phyloP scores from a whole-genome alignment of 208 protist genomes.

The Leishmania aethiopica region DNA sequence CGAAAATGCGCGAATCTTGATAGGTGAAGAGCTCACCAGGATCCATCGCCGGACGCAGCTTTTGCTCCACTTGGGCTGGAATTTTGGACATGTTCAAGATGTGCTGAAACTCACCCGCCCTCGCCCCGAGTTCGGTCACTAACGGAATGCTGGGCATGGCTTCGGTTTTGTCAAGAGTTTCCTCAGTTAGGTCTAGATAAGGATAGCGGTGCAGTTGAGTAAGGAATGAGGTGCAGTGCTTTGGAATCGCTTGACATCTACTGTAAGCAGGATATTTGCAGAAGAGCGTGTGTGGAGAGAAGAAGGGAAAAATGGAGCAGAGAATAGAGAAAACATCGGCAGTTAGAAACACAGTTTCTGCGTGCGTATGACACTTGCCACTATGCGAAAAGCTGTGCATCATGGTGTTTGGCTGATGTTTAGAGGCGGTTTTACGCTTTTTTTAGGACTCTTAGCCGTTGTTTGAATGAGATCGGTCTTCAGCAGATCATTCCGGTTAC shows the following conservation, averaged over 20 bases:
- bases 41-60: conserved; percentile 57
- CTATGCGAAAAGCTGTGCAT: too few relatives aligned
- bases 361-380: too few relatives aligned
- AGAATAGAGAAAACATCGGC: neutral
- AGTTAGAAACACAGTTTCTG: neutral
- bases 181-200: neutral
- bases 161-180: neutral
- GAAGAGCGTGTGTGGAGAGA: neutral
- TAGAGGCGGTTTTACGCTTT: too few relatives aligned
- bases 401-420: neutral
- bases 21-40: conserved; percentile 81
- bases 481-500: too few relatives aligned
- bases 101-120: conserved; percentile 82
- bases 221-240: neutral
- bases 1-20: conserved; percentile 89
- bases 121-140: conserved; percentile 81
- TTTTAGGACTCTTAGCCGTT: neutral
- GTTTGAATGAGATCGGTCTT: neutral
- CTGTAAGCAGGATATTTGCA: neutral
- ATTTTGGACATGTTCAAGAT: conserved; percentile 73
- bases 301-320: conserved; percentile 9
- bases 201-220: neutral
- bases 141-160: conserved; percentile 88
- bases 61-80: conserved; percentile 48
- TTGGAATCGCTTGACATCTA: neutral